Percentiles rank a stretch among this genome's conserved stretches.
Conservation (phyloP, 2,329 filamentous ascomycete genomes). For the Calonectria hawksworthii region DNA sequence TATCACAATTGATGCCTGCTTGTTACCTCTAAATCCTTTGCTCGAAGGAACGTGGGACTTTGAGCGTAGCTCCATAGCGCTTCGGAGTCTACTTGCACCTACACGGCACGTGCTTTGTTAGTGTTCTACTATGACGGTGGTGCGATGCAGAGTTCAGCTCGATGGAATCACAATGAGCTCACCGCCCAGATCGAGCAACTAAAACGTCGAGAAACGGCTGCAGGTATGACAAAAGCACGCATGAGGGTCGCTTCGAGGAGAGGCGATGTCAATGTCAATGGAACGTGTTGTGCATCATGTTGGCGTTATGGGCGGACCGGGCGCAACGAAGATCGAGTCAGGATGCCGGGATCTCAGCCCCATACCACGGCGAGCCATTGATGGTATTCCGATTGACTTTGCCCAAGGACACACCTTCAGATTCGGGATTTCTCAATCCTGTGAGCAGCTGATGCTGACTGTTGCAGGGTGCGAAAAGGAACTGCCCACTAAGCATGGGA, state of each 20-base stretch:
- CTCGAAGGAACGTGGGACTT: not conserved
- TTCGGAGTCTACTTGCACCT: conserved; percentile 38
- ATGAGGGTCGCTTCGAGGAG: not conserved
- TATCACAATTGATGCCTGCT: conserved; percentile 21
- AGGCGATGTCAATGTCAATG: conserved; percentile 1
- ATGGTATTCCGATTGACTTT: conserved; percentile 13
- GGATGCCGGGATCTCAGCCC: not conserved
- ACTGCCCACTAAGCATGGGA: conserved; percentile 12
- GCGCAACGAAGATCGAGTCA: not conserved
- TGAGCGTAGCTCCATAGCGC: conserved; percentile 35
- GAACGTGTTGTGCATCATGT: conserved; percentile 16
- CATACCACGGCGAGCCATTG: not conserved
- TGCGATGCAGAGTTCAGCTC: conserved; percentile 41
- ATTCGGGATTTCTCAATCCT: not conserved
- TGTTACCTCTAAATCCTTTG: conserved; percentile 7
- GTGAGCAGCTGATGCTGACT: conserved; percentile 1
- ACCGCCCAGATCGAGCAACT: conserved; percentile 34
- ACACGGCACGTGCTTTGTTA: conserved; percentile 44
- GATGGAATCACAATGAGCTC: conserved; percentile 30
- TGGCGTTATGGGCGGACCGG: not conserved
- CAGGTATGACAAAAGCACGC: not conserved
- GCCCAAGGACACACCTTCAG: not conserved
- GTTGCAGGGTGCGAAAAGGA: not conserved
- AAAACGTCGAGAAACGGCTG: not conserved
- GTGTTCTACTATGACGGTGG: conserved; percentile 31